These are phyloP conservation scores for Coprinopsis sp. DNA, from an alignment of 768 basidiomycete genomes.

Conservation along the genomic window DNA sequence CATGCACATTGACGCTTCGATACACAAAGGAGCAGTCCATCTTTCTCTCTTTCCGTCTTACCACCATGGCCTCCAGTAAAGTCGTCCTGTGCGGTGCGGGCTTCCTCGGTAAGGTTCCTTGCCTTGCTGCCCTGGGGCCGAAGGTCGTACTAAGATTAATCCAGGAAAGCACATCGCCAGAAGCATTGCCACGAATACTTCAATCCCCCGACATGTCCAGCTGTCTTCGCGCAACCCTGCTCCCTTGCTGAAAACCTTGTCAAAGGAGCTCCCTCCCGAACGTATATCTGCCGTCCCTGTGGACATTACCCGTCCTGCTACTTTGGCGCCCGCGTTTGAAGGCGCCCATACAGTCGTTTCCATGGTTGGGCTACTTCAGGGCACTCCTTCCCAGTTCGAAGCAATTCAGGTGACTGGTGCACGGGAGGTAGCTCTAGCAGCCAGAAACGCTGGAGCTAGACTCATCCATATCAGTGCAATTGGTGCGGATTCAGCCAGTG, in stretches of 20 bases:
- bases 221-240: conserved; percentile 58
- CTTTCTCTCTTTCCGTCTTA: not conserved
- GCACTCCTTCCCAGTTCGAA: conserved; percentile 52
- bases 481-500: conserved; percentile 58
- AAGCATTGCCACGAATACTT: conserved; percentile 33
- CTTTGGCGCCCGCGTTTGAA: conserved; percentile 45
- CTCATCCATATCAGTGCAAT: conserved; percentile 70
- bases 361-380: conserved; percentile 65
- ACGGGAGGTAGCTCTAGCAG: conserved; percentile 56
- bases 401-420: conserved; percentile 61
- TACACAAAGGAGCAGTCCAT: too few relatives aligned
- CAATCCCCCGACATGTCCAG: conserved; percentile 34
- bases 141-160: not conserved
- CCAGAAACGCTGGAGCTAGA: conserved; percentile 49
- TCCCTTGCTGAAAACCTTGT: conserved; percentile 31
- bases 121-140: not conserved
- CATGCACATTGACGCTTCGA: too few relatives aligned
- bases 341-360: conserved; percentile 59
- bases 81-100: conserved; percentile 52
- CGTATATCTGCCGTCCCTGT: conserved; percentile 35
- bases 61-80: conserved; percentile 25
- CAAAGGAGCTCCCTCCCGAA: conserved; percentile 26
- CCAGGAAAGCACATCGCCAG: conserved; percentile 58
- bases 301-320: conserved; percentile 52
- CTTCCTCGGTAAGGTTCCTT: conserved; percentile 54